Conservation (phyloP, 352 stramenopile species). For the Pythium phragmitis region DNA sequence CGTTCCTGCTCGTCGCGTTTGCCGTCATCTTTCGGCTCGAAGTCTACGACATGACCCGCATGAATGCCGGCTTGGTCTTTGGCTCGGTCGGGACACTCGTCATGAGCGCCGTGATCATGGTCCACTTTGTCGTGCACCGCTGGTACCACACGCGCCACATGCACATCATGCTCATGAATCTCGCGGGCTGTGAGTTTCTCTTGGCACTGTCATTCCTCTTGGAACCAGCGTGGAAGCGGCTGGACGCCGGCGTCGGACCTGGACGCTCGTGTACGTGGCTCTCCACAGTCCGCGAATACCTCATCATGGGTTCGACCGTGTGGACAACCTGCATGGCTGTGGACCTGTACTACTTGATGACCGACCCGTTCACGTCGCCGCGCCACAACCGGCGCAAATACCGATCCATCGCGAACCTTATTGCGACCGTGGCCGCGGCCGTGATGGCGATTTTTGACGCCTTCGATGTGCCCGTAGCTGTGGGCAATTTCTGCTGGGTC, state of each 20-base stretch:
- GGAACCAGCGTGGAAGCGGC: slow-evolving; percentile 53
- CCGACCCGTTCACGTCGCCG: slow-evolving; percentile 78
- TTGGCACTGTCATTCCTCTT: slow-evolving; percentile 69
- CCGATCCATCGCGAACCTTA: slow-evolving; percentile 45
- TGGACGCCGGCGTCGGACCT: slow-evolving; percentile 37
- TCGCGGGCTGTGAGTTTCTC: slow-evolving; percentile 59
- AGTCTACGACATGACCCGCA: slow-evolving; percentile 40
- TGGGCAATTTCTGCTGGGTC: slow-evolving; percentile 77
- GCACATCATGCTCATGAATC: slow-evolving; percentile 67
- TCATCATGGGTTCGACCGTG: slow-evolving; percentile 71
- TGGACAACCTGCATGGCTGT: slow-evolving; percentile 74
- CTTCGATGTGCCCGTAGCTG: slow-evolving; percentile 55
- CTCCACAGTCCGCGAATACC: slow-evolving; percentile 62
- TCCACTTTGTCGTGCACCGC: slow-evolving; percentile 42
- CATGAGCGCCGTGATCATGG: slow-evolving; percentile 61
- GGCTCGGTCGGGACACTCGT: slow-evolving; percentile 54
- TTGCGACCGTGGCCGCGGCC: slow-evolving; percentile 36
- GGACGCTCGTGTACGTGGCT: slow-evolving; percentile 54
- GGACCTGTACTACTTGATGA: slow-evolving; percentile 78
- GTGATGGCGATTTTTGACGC: slow-evolving; percentile 55
- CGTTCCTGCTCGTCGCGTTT: slow-evolving; percentile 43
- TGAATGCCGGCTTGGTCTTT: slow-evolving; percentile 65
- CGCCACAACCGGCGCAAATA: slow-evolving; percentile 69
- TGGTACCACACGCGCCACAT: slow-evolving; percentile 64
- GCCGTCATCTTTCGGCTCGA: slow-evolving; percentile 45